These are phyloP conservation scores for Kuraishia ogatae DNA, from an alignment of 805 yeast species.

Conservation along the genomic window DNA sequence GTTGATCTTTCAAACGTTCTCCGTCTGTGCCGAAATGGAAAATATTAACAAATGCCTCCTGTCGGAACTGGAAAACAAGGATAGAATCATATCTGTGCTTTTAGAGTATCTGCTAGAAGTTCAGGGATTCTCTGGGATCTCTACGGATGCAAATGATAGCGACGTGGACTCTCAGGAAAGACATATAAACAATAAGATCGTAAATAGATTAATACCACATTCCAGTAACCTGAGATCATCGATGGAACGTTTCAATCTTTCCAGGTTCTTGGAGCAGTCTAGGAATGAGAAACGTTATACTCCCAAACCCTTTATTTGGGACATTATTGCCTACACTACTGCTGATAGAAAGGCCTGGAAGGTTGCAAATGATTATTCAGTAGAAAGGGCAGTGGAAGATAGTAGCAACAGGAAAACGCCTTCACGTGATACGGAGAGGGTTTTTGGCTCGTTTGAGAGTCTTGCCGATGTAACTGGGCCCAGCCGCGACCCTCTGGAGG, in stretches of 20 bases:
- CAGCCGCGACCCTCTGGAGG: background rate
- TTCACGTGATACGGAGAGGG: background rate
- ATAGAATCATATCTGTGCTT: constrained; percentile 5
- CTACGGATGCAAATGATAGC: background rate
- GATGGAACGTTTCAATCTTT: constrained; percentile 1
- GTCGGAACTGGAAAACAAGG: constrained; percentile 3
- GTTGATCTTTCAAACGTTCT: background rate
- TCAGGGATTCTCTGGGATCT: constrained; percentile 2
- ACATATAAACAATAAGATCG: constrained; percentile 4
- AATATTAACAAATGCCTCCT: background rate
- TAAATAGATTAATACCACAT: constrained; percentile 6
- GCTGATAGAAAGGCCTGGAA: constrained; percentile 3
- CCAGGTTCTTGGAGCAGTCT: background rate
- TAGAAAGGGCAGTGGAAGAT: background rate
- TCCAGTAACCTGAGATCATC: constrained; percentile 2
- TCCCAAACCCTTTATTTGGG: background rate
- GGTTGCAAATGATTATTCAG: background rate
- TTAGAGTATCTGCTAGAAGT: constrained; percentile 5
- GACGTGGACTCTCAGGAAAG: constrained; percentile 1
- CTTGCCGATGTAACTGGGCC: background rate
- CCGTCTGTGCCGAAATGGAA: background rate
- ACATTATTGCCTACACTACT: background rate
- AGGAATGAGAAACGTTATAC: no score
- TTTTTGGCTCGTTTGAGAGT: background rate
- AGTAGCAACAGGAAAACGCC: background rate